Evolutionary conservation across 257 asterid genomes (phyloP), one percentile per base, ranked within the genome.

Genomic region (Rauvolfia tetraphylla): DNA sequence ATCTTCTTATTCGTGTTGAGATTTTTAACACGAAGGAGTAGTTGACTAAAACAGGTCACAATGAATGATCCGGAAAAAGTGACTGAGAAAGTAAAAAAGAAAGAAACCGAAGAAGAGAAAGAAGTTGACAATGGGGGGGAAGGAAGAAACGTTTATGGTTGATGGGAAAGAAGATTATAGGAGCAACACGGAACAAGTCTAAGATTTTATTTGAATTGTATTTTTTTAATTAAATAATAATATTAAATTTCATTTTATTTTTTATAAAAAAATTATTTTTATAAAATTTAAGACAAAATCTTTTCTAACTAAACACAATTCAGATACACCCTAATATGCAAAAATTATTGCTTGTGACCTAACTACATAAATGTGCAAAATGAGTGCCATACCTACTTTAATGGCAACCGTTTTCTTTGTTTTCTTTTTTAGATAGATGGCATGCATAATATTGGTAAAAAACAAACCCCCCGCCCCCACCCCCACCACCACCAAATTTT

Each of bases 291-390:
- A 10, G 8, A 22, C 4, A 18, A 20, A 31, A 63, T 5, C 2
- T 33, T 31, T 44, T 49, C 31, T 33, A 48, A 49, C 20, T 49
- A 10, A 72, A 72, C 12, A 4, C 33, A 17, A 3, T 3, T 20
- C 1, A 72, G 33, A 72, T 49, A 39, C 6, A 41, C 8, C 46
- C 8, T 41, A 41, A 41, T 4, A 41, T 41, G 46, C 14, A 73
- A 54, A 48, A 73, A 73, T 73, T 13, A 73, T 65, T 36, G 61
- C 51, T 23, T 25, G 61, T 73, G 51, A 73, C 76, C 76, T 73
- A 56, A 73, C 68, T 36, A 48, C 17, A 56, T 18, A 49, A 2
- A 48, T 56, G n/a, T 38, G 17, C 25, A 73, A 38, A 54, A 54
- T 38, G 76, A 73, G 68, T 36, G 51, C 76, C 54, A 56, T 23